These are phyloP conservation scores for Periglandula ipomoeae DNA, from an alignment of 2,329 filamentous ascomycete species.

Conservation along the genomic window DNA sequence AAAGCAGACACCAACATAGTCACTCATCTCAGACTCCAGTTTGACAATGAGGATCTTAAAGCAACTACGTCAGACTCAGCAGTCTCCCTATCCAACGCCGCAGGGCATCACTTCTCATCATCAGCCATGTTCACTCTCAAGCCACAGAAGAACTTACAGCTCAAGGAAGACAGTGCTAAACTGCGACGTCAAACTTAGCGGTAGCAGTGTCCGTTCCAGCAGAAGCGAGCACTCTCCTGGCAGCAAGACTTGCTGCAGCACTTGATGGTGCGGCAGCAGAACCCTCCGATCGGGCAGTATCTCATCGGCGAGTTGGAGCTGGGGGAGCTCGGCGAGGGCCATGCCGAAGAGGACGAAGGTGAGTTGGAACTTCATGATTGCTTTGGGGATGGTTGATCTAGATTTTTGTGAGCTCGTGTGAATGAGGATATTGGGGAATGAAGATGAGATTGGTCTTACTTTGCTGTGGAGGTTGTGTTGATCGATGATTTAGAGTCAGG, in stretches of 20 bases:
- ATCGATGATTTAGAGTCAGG: not conserved
- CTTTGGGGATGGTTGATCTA: not conserved
- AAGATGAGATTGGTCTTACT: not conserved
- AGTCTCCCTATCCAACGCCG: not conserved
- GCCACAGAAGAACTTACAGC: not conserved
- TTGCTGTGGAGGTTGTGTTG: not conserved
- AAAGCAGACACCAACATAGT: too few species aligned
- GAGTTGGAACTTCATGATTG: conserved; percentile 5
- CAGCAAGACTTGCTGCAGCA: conserved; percentile 9
- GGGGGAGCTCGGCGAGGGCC: conserved; percentile 1
- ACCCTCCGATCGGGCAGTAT: conserved; percentile 2
- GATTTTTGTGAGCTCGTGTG: not conserved
- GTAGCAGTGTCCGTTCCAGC: conserved; percentile 9
- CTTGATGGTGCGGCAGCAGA: conserved; percentile 10
- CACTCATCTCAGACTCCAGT: too few species aligned
- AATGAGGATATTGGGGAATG: not conserved
- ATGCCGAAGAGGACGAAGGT: conserved; percentile 3
- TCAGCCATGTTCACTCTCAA: not conserved
- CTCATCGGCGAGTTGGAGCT: conserved; percentile 3
- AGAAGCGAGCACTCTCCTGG: conserved; percentile 4
- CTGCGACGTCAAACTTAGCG: not conserved
- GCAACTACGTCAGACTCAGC: not conserved
- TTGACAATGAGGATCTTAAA: too few species aligned
- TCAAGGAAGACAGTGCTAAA: not conserved
- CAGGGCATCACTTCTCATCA: not conserved